Base-by-base conservation (phyloP, 805 yeast species). In the Kodamaea nitidulidarum region DNA sequence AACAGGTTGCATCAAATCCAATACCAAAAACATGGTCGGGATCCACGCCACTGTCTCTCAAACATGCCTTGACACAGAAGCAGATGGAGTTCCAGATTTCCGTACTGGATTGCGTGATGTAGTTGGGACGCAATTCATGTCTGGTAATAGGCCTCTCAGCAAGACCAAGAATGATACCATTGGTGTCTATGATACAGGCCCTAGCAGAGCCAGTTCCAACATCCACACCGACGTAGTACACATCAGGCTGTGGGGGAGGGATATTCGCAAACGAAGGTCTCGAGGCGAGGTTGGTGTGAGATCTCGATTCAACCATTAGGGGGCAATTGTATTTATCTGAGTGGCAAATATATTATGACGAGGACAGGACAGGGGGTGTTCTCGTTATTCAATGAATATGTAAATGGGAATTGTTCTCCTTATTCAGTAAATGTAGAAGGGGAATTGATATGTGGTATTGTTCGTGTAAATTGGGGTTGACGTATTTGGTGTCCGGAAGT, bases 151-250 rank as follows among this genome's bases (percentile, higher is more conserved):
- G 84, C 42, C 88, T 74, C 52, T 90, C 88, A 14, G 90, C 78
- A 36, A 88, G 63, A 0, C 88, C 83, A 36, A 87, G 63, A 38
- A 93, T 88, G 32, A 84, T 80, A 35, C 98, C 98, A 30, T 74
- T 68, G 51, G 80, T 76, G 59, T 90, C 93, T 46, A 91, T 86
- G 11, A 93, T 69, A 52, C 96, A 91, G 4, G 98, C 98, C 47
- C 98, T 73, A 4, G 96, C 97, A 2, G 95, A 85, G 11, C 98
- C 98, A 0, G 98, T 90, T n/a, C 98, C 98, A 17, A 93, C 95
- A 56, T 87, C 96, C 6, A 87, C 88, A 39, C 96, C 96, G 40
- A 87, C 76, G 54, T 80, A 86, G 59, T 69, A 73, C 7, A 57
- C 72, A 49, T 60, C 76, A 17, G 68, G 73, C 46, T 56, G 73